These are phyloP conservation scores for Coemansia sp. DNA, from an alignment of 192 early-diverging fungal genomes.

Conservation along the genomic window DNA sequence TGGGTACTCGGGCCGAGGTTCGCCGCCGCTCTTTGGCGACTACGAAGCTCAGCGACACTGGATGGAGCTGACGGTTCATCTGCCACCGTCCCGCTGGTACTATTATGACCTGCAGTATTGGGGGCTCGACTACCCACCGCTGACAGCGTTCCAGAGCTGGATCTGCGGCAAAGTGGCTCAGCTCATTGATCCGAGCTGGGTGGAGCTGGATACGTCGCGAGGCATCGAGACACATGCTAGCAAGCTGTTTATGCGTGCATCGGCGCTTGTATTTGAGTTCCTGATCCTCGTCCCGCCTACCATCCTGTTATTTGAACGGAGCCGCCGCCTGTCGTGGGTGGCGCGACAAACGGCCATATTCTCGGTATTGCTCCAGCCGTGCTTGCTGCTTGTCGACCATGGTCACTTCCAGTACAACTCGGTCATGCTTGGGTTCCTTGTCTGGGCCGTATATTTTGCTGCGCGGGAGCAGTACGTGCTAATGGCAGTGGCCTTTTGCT, in stretches of 20 bases:
- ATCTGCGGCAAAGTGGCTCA: conserved; percentile 71
- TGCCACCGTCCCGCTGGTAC: conserved; percentile 82
- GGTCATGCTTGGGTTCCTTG: conserved; percentile 88
- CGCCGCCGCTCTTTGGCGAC: conserved; percentile 85
- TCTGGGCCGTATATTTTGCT: conserved; percentile 71
- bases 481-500: conserved; percentile 76
- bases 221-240: conserved; percentile 68
- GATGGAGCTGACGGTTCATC: conserved; percentile 88
- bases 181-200: conserved; percentile 73
- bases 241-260: conserved; percentile 88
- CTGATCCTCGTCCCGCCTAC: conserved; percentile 74
- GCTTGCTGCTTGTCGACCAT: conserved; percentile 88
- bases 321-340: conserved; percentile 10
- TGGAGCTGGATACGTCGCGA: conserved; percentile 77
- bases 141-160: conserved; percentile 93
- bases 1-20: conserved; percentile 67
- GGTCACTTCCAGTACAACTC: conserved; percentile 98
- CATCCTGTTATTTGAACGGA: conserved; percentile 57
- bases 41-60: conserved; percentile 98
- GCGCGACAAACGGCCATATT: conserved; percentile 46
- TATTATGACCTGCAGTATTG: conserved; percentile 82
- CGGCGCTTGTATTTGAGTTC: conserved; percentile 69
- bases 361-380: conserved; percentile 74
- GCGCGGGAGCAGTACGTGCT: conserved; percentile 55
- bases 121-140: conserved; percentile 95